Percentiles rank a stretch among this genome's conserved stretches.
Conservation (phyloP, 2,329 filamentous ascomycete genomes). For the Colletotrichum endophyticum region DNA sequence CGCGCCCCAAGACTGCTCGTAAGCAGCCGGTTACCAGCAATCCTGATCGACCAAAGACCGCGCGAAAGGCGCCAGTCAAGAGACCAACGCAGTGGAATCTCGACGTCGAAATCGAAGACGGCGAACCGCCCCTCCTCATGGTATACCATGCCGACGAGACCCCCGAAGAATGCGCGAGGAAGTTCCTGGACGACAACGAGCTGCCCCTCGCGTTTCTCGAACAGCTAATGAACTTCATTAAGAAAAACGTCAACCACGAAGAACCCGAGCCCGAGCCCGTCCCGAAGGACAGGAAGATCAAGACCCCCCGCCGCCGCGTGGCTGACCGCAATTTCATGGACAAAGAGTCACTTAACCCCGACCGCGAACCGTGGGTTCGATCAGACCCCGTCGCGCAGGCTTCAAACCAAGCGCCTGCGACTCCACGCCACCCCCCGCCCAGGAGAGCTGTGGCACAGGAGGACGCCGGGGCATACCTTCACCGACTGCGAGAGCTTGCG, state of each 20-base stretch:
- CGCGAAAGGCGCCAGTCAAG: neutral
- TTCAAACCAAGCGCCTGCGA: neutral
- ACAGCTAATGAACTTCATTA: neutral
- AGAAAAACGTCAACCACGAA: neutral
- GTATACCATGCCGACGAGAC: neutral
- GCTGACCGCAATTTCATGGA: neutral
- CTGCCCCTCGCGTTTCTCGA: neutral
- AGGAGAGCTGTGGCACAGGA: neutral
- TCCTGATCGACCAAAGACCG: neutral
- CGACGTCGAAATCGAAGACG: neutral
- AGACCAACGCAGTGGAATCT: neutral
- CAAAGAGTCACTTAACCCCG: neutral
- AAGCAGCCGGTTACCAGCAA: neutral
- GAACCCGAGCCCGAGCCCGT: neutral
- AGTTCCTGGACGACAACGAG: neutral
- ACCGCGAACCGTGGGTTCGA: neutral
- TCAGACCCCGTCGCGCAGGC: neutral
- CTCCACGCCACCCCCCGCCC: neutral
- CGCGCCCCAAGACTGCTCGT: neutral
- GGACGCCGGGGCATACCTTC: neutral
- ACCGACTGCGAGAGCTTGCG: neutral
- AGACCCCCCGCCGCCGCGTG: neutral
- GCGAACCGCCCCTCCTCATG: neutral
- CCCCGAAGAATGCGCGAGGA: neutral
- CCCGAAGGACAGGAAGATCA: neutral